These are phyloP conservation scores for Blumeriella jaapii DNA, from an alignment of 2,329 filamentous ascomycete species.

Conservation along the genomic window DNA sequence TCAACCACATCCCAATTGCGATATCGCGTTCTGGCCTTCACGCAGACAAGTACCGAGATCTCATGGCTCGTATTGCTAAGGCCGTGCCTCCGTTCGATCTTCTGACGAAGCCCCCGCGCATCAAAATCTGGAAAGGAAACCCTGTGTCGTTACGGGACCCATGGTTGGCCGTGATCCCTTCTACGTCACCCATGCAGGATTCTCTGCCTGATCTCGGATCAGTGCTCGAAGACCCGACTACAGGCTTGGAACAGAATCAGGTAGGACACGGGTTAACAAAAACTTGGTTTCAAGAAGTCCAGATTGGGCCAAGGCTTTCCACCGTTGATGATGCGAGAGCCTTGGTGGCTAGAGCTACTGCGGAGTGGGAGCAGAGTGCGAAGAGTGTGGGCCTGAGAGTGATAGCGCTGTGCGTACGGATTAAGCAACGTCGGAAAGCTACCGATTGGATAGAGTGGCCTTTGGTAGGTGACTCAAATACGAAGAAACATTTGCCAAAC, in stretches of 20 bases:
- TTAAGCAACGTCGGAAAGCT: too few species aligned
- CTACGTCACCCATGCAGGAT: too few species aligned
- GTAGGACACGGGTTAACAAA: too few species aligned
- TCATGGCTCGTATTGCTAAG: neutral
- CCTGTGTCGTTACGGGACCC: too few species aligned
- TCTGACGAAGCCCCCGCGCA: too few species aligned
- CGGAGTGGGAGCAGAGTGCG: neutral
- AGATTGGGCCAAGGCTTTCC: neutral
- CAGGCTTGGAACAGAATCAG: too few species aligned
- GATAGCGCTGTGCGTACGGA: neutral
- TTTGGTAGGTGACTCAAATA: neutral
- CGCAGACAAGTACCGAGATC: neutral
- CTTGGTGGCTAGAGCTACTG: neutral
- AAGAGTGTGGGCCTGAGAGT: neutral
- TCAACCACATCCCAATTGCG: neutral
- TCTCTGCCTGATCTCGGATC: too few species aligned
- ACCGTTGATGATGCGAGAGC: neutral
- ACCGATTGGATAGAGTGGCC: neutral
- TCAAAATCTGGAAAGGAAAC: too few species aligned
- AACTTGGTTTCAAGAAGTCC: neutral
- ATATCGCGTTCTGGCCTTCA: neutral
- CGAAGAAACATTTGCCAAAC: neutral
- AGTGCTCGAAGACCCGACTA: too few species aligned
- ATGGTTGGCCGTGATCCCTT: too few species aligned
- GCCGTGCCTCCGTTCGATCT: too few species aligned